Evolutionary conservation across 371 early-diverging fungal genomes (phyloP).

Genomic region (Mucor piriformis): DNA sequence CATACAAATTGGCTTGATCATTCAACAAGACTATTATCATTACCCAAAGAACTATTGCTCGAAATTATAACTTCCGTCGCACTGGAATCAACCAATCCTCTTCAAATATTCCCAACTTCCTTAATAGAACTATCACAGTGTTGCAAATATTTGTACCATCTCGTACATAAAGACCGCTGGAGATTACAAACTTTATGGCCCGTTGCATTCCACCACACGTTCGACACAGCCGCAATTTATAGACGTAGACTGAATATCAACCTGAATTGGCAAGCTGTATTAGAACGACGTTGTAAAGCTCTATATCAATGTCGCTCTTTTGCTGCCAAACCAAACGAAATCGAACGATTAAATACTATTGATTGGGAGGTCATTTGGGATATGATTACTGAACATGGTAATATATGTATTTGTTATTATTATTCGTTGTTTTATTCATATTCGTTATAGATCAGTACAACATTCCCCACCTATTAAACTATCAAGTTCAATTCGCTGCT

Average conservation of each 20-base stretch:
- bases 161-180: constrained; percentile 42
- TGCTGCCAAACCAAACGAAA: constrained; percentile 22
- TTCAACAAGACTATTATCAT: constrained; percentile 20
- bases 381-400: constrained; percentile 55
- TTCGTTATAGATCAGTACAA: constrained; percentile 33
- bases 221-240: constrained; percentile 48
- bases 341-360: constrained; percentile 24
- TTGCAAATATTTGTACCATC: constrained; percentile 39
- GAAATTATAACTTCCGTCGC: constrained; percentile 39
- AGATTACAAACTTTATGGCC: constrained; percentile 39
- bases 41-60: constrained; percentile 46
- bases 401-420: neutral
- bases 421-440: neutral
- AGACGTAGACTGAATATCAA: constrained; percentile 31
- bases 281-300: constrained; percentile 40
- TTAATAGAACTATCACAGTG: constrained; percentile 39
- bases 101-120: constrained; percentile 32
- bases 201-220: constrained; percentile 37
- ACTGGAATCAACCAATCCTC: constrained; percentile 8
- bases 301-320: constrained; percentile 28
- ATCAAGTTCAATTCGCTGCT: constrained; percentile 37
- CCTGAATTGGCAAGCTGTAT: constrained; percentile 35
- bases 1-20: constrained; percentile 16
- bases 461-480: constrained; percentile 36
- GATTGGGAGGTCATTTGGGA: constrained; percentile 51